A percentile compares a stretch with the other conserved stretches of the same genome.
Evolutionary conservation across 1,284 basidiomycete species (phyloP).

Genomic region (Trichosporon sp.): DNA sequence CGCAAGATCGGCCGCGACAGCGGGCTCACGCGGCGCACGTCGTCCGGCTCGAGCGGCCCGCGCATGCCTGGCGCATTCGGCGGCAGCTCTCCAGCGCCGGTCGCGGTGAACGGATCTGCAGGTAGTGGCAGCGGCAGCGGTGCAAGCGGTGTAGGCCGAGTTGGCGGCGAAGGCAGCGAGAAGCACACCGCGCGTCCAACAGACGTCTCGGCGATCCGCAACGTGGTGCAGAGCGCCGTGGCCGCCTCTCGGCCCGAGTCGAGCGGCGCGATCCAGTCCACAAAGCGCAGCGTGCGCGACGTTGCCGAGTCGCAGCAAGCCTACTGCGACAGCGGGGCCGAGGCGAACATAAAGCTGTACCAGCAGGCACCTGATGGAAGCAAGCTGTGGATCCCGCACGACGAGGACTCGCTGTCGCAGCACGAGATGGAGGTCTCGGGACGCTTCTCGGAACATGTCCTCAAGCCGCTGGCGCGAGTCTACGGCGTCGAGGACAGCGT

Average conservation of each 20-base stretch:
- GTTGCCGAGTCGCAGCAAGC: conserved; percentile 70
- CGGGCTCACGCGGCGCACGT: background rate
- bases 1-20: conserved; percentile 2
- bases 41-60: background rate
- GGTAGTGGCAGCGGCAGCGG: background rate
- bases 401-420: conserved; percentile 21
- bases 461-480: conserved; percentile 35
- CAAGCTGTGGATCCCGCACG: conserved; percentile 2
- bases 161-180: background rate
- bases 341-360: conserved; percentile 57
- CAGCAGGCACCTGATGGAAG: background rate
- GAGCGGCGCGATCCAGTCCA: conserved; percentile 56
- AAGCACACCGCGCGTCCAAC: conserved; percentile 24
- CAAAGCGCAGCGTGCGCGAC: conserved; percentile 61
- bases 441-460: conserved; percentile 65
- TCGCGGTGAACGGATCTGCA: no score
- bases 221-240: conserved; percentile 61
- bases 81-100: background rate
- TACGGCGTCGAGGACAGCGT: conserved; percentile 53
- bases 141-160: background rate
- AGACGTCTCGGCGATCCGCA: conserved; percentile 26
- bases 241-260: conserved; percentile 57
- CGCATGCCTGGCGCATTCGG: background rate
- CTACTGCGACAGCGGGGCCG: conserved; percentile 74
- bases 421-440: conserved; percentile 28